Percentiles rank a stretch among this genome's conserved stretches.
Evolutionary conservation across 805 yeast species (phyloP).

Genomic region (Cyberlindnera nakhonratchasimensis): DNA sequence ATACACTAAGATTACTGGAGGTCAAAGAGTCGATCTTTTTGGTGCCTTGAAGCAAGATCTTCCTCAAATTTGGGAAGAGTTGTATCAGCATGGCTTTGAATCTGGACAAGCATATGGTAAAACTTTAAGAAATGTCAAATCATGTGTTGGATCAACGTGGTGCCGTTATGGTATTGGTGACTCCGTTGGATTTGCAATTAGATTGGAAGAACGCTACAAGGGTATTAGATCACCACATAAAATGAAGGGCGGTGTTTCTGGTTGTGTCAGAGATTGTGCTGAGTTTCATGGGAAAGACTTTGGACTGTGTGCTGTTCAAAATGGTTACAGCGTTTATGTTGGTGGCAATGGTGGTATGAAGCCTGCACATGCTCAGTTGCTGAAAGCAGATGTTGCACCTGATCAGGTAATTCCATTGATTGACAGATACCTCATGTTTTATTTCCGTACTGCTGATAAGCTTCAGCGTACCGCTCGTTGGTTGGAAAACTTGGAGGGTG

Average conservation of each 20-base stretch:
- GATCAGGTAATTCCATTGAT: conserved; percentile 35
- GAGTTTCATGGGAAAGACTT: conserved; percentile 38
- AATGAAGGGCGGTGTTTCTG: conserved; percentile 38
- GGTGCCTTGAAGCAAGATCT: conserved; percentile 34
- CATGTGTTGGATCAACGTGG: conserved; percentile 39
- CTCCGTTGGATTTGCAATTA: conserved; percentile 36
- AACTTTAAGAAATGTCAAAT: conserved; percentile 35
- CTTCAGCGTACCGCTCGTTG: conserved; percentile 38
- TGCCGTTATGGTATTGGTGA: conserved; percentile 39
- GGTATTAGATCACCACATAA: conserved; percentile 38
- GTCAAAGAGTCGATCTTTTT: conserved; percentile 34
- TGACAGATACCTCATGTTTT: conserved; percentile 38
- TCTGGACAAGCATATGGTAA: conserved; percentile 39
- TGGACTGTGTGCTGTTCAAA: conserved; percentile 36
- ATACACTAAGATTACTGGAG: conserved; percentile 37
- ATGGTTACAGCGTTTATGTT: conserved; percentile 35
- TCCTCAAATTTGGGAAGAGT: conserved; percentile 32
- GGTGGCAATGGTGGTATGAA: conserved; percentile 41
- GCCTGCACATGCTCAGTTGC: conserved; percentile 36
- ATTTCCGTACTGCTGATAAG: conserved; percentile 36
- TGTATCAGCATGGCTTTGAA: conserved; percentile 33
- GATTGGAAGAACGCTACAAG: conserved; percentile 36
- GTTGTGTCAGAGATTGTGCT: conserved; percentile 38
- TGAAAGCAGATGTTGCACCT: conserved; percentile 34
- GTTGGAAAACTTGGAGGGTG: conserved; percentile 36